phyloP scores from a whole-genome alignment of 768 basidiomycete genomes.

The Mycena kentingensis region DNA sequence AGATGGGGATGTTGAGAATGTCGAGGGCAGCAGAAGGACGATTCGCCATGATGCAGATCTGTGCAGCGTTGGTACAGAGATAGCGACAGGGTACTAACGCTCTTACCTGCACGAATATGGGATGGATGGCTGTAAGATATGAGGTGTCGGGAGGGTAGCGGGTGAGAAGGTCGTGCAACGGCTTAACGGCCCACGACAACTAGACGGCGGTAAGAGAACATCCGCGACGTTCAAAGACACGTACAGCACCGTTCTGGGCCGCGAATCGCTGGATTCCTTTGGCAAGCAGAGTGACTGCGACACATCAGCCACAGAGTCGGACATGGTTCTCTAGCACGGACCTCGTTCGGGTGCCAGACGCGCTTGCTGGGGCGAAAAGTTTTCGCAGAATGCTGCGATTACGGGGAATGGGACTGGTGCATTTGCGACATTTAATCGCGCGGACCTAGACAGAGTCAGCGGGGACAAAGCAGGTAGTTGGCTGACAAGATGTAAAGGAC shows the following conservation, averaged over 20 bases:
- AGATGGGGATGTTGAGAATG: slow-evolving; percentile 64
- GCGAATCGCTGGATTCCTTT: slow-evolving; percentile 60
- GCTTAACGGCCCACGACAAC: slow-evolving; percentile 51
- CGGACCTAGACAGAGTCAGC: slow-evolving; percentile 45
- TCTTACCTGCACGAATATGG: slow-evolving; percentile 56
- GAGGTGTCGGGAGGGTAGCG: slow-evolving; percentile 61
- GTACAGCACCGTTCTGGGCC: slow-evolving; percentile 50
- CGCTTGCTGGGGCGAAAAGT: slow-evolving; percentile 65
- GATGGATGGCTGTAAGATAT: slow-evolving; percentile 71
- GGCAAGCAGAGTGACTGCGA: slow-evolving; percentile 64
- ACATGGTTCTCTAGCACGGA: slow-evolving; percentile 26
- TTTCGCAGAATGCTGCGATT: slow-evolving; percentile 59
- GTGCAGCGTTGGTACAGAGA: slow-evolving; percentile 10
- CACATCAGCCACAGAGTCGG: not conserved
- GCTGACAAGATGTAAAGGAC: slow-evolving; percentile 74
- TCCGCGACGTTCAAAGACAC: no score
- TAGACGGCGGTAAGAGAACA: no score
- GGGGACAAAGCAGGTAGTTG: not conserved
- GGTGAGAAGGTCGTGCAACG: slow-evolving; percentile 59
- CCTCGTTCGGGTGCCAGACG: slow-evolving; percentile 71
- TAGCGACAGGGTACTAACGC: not conserved
- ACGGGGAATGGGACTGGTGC: slow-evolving; percentile 43
- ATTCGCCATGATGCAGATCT: slow-evolving; percentile 60
- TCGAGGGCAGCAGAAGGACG: slow-evolving; percentile 61
- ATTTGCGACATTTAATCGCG: slow-evolving; percentile 49